Conservation (phyloP, 2,329 filamentous ascomycete species). For the Sporothrix globosa region DNA sequence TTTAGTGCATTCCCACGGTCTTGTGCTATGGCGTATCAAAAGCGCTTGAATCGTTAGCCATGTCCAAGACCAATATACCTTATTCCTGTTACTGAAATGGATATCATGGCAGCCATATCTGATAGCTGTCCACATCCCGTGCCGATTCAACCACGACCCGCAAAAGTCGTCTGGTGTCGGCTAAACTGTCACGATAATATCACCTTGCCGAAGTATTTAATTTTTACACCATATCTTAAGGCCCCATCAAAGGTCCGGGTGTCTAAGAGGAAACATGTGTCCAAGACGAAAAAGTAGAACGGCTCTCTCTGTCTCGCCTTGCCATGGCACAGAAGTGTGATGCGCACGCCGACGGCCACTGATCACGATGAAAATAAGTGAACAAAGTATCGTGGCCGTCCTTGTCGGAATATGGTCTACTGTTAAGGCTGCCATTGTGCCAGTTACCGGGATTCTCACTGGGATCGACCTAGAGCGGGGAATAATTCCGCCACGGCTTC, state of each 20-base stretch:
- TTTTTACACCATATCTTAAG: neutral
- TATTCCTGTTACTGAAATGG: neutral
- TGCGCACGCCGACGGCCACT: neutral
- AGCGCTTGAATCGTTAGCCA: neutral
- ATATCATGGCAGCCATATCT: neutral
- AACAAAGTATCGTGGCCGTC: neutral
- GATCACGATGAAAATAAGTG: neutral
- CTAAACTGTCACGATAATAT: slow-evolving; percentile 2
- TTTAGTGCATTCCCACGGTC: neutral
- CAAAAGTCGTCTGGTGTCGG: neutral
- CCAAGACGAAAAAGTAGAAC: neutral
- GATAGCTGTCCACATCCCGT: neutral
- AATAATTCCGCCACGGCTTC: slow-evolving; percentile 47
- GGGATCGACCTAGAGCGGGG: slow-evolving; percentile 41
- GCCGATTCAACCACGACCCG: neutral
- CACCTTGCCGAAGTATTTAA: neutral
- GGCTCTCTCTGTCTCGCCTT: neutral
- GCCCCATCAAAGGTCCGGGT: neutral
- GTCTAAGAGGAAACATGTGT: no score
- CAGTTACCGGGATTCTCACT: slow-evolving; percentile 43
- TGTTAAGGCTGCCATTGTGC: slow-evolving; percentile 3
- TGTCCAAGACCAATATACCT: neutral
- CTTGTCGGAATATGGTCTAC: neutral
- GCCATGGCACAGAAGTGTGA: neutral
- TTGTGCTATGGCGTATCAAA: neutral